Evolutionary conservation across 1,284 basidiomycete species (phyloP), one percentile per base, ranked within the genome.

Genomic region (Rhodotorula sp.): DNA sequence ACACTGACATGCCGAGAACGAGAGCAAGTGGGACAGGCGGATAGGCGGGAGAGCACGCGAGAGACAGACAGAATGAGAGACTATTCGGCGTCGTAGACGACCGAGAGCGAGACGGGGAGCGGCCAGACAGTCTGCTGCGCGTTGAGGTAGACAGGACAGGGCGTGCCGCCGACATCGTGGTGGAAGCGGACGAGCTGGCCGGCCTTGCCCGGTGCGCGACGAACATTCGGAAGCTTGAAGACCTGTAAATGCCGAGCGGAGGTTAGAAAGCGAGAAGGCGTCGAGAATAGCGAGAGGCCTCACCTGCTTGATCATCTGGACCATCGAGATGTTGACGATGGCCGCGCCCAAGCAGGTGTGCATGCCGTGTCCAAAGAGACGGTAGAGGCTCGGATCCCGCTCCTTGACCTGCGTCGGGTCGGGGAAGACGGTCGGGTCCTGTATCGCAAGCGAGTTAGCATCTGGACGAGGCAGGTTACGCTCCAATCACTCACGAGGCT

Each of bases 161-260:
- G 10, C 4, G 63, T 70, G 4, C 63, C 63, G 1, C 46, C 68
- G 25, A 70, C 23, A 14, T 64, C 49, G 21, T 65, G 48, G 44
- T 21, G 12, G 58, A 57, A 70, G 17, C 68, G 57, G 4, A 46
- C 48, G 48, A 70, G 63, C 19, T 75, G 73, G 7, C 88, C 89
- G 2, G 85, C 86, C 52, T 82, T 77, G 0, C 85, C 86, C 0
- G 87, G 86, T 3, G 84, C 86, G 52, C 87, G 86, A 23, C 82
- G 81, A 23, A 90, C 58, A 57, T 86, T 85, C 54, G 83, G 80
- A 59, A 86, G 82, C 53, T 82, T 81, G 76, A 87, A 85, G 27
- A 74, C 45, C 56, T 66, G 44, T n/a, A 8, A 9, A 14, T 8
- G 53, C 17, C 1, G 54, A 19, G 41, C 7, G 19, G 19, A 25